Conservation (phyloP, 1,284 basidiomycete species). For the Trametes versicolor region DNA sequence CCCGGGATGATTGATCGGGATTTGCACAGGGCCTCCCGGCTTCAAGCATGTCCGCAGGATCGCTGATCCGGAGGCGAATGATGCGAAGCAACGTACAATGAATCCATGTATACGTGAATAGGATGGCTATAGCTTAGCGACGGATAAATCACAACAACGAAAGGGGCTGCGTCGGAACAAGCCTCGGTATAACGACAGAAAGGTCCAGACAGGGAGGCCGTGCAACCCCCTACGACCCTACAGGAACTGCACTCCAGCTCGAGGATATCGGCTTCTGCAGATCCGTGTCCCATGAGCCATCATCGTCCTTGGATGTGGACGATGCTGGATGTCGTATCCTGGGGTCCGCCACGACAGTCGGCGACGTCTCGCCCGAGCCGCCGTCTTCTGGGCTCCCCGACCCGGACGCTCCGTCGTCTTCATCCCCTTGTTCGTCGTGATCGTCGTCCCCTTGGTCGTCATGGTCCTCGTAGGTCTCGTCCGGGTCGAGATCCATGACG, state of each 20-base stretch:
- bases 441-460: slow-evolving; percentile 25
- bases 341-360: slow-evolving; percentile 25
- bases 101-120: slow-evolving; percentile 7
- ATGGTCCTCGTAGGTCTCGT: slow-evolving; percentile 30
- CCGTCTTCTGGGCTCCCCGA: slow-evolving; percentile 31
- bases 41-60: background rate
- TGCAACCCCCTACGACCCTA: slow-evolving; percentile 10
- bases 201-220: background rate
- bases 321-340: slow-evolving; percentile 22
- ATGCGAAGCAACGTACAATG: slow-evolving; percentile 3
- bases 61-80: background rate
- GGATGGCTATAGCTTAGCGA: slow-evolving; percentile 13
- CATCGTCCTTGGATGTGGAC: slow-evolving; percentile 9
- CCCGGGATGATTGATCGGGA: no score
- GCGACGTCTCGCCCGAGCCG: slow-evolving; percentile 28
- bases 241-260: slow-evolving; percentile 16
- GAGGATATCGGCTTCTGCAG: slow-evolving; percentile 11
- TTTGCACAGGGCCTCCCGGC: no score
- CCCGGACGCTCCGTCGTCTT: slow-evolving; percentile 16
- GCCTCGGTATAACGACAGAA: background rate
- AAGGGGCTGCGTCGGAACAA: background rate
- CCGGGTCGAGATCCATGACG: slow-evolving; percentile 29
- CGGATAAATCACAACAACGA: slow-evolving; percentile 8
- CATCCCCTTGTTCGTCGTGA: slow-evolving; percentile 5
- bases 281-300: background rate